A percentile compares a stretch with the other conserved stretches of the same genome.
Evolutionary conservation across 2,329 filamentous ascomycete species (phyloP).

Genomic region (Diplodia mutila): DNA sequence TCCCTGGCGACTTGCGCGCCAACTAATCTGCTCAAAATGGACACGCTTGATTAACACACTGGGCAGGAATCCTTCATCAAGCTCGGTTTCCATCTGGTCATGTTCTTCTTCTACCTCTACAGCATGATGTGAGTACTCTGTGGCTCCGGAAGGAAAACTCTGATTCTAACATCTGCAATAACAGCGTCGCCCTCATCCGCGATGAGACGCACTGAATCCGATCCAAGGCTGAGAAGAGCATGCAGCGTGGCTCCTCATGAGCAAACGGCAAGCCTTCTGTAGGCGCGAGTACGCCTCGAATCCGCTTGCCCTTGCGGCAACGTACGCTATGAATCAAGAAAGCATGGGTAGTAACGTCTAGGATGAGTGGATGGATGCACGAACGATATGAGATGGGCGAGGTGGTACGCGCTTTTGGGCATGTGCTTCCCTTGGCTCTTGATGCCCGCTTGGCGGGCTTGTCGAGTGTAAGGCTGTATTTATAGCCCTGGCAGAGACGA

Average conservation of each 20-base stretch:
- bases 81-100: constrained; percentile 95
- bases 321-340: constrained; percentile 17
- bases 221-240: constrained; percentile 41
- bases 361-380: constrained; percentile 18
- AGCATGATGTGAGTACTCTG: constrained; percentile 73
- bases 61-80: constrained; percentile 97
- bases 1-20: neutral
- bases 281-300: neutral
- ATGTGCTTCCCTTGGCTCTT: constrained; percentile 2
- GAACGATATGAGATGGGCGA: constrained; percentile 9
- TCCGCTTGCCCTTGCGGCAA: constrained; percentile 7
- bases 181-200: constrained; percentile 81
- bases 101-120: constrained; percentile 99
- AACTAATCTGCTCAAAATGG: neutral
- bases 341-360: constrained; percentile 16
- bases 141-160: neutral
- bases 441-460: neutral
- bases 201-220: constrained; percentile 80
- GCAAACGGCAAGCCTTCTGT: neutral
- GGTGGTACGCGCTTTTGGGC: constrained; percentile 4
- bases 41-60: neutral
- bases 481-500: neutral
- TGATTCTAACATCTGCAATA: constrained; percentile 28
- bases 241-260: constrained; percentile 33
- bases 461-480: neutral